Evolutionary conservation across 1,139 yeast species (phyloP), one percentile per base, ranked within the genome.

Genomic region (Scheffersomyces titani): DNA sequence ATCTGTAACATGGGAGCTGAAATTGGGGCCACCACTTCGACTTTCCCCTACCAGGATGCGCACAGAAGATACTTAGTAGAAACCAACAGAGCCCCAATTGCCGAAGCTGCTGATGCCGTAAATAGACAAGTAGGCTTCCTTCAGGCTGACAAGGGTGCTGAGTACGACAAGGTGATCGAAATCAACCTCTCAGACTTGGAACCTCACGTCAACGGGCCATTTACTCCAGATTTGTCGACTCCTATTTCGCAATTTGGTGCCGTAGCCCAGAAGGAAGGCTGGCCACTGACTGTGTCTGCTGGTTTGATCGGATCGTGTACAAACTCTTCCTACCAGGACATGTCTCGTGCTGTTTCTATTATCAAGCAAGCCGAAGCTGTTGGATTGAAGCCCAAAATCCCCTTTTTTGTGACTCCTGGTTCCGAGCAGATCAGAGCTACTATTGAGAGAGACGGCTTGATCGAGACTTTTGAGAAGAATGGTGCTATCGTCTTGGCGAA

Each of bases 1-100:
- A 93, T 94, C 68, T 93, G 98, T 83, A 94, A 94, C 76, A 94
- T 94, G 99, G 99, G 99, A 70, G 99, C 99, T 55, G 99, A 94
- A 77, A 91, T 94, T 60, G 99, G 99, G 71, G 98, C 98, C 46
- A 94, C 99, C 44, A 94, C 99, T 48, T 92, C 98, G 11, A 84
- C 93, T 55, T 94, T 94, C 91, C 99, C 99, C 56, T 92, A 87
- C 84, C 94, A 91, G 70, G 89, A 88, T 55, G 92, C 97, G 49
- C 97, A 91, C 79, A 83, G 81, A 65, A 82, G 92, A 61, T 94
- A 93, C 75, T 83, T 94, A 70, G 69, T 80, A 51, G 90, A 96
- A 55, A 94, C 99, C 21, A 85, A 85, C 59, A 86, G 98, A 75
- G 88, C 80, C 11, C 90, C 92, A 53, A 85, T 93, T 63, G 97